Evolutionary conservation across 1,284 basidiomycete genomes (phyloP), one percentile per base, ranked within the genome.

Genomic region (Hypsizygus ulmarius): DNA sequence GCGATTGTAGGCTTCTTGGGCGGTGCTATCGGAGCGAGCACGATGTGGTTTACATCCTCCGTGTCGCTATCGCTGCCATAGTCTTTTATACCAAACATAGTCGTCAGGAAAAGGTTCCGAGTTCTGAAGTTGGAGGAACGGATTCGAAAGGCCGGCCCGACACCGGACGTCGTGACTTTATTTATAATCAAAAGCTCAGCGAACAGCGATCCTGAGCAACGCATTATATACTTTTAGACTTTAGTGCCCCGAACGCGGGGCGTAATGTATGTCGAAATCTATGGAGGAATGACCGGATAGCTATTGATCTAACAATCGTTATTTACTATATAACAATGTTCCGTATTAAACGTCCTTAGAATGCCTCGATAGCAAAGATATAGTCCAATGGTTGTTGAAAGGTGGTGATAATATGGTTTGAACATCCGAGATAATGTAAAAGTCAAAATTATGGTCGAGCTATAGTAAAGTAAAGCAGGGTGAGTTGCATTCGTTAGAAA

Each of bases 31-130:
- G 43, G 28, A 12, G 43, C 29, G 7, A 25, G 16, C 14, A 61
- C 47, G 54, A 46, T 56, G 36, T 83, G 79, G 39, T 71, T 66
- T 45, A 77, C 77, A 56, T 70, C 71, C 54, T 80, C 78, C 54
- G 62, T 73, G 52, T 82, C 81, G 58, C 73, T 78, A 63, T 75
- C 84, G 64, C 84, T 88, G 51, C 84, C 84, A 58, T 90, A 90
- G 72, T 74, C 76, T 60, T 83, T 82, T 47, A 87, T 72, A 40
- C 84, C 85, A 56, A 89, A 77, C 85, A 88, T 90, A 7, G 21
- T 7, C 7, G 21, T 25, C n/a, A 25, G 21, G 4, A 25, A 25
- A 25, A 7, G 3, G 21, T 25, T 4, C 3, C 3, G 21, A 25
- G 21, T 25, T 3, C 7, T 7, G 21, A 7, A 25, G 21, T 25